phyloP scores from a whole-genome alignment of 2,329 filamentous ascomycete species.

The Diaporthe velutina region DNA sequence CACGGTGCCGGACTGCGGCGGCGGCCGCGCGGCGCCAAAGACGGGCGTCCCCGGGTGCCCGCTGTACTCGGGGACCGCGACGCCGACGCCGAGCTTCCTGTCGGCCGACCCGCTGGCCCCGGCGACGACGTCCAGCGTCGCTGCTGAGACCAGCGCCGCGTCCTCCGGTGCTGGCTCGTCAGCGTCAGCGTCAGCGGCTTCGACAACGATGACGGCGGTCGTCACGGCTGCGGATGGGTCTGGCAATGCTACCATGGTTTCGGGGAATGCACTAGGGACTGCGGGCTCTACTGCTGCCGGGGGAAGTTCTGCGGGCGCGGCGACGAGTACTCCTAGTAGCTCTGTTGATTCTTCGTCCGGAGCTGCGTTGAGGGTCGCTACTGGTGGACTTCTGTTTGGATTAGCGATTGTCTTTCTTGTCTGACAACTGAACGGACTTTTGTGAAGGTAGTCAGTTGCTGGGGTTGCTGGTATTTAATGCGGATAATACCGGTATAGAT shows the following conservation, averaged over 20 bases:
- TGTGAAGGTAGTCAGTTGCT: too few relatives aligned
- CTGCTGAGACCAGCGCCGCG: not conserved
- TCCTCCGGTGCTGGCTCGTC: not conserved
- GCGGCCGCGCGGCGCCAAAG: slow-evolving; percentile 74
- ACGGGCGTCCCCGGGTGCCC: slow-evolving; percentile 72
- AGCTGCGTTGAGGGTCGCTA: not conserved
- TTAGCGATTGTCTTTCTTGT: not conserved
- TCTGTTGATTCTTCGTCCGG: not conserved
- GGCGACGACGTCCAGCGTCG: not conserved
- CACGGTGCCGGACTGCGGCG: slow-evolving; percentile 74
- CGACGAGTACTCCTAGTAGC: not conserved
- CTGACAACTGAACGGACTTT: not conserved
- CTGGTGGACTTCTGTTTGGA: not conserved
- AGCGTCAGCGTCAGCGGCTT: not conserved
- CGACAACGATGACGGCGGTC: not conserved
- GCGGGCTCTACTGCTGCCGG: not conserved
- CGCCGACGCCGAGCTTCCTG: slow-evolving; percentile 65
- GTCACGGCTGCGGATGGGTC: not conserved
- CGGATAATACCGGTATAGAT: not conserved
- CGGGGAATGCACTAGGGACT: not conserved
- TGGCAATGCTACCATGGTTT: not conserved
- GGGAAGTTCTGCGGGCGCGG: not conserved
- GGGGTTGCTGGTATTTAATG: too few relatives aligned
- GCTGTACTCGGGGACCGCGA: slow-evolving; percentile 66
- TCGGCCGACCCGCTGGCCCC: slow-evolving; percentile 19